These are phyloP conservation scores for Lachnellula arida DNA, from an alignment of 2,329 filamentous ascomycete species.

Conservation along the genomic window DNA sequence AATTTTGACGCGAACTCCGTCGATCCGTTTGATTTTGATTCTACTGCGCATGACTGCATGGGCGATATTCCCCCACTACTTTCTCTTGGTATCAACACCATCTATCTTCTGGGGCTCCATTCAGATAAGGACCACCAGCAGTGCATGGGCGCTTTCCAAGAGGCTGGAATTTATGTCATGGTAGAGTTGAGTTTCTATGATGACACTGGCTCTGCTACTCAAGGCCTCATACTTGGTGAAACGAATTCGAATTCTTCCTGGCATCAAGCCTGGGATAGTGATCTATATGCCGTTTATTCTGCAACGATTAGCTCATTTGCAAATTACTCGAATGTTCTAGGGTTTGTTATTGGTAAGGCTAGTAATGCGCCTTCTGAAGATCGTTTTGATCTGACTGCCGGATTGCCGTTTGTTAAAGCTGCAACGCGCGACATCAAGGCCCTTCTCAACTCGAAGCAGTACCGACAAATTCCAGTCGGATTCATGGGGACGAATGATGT, in stretches of 20 bases:
- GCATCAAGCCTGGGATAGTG: slow-evolving; percentile 83
- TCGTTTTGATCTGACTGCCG: slow-evolving; percentile 28
- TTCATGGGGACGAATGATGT: slow-evolving; percentile 60
- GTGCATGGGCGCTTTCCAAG: slow-evolving; percentile 61
- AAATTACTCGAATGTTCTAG: slow-evolving; percentile 61
- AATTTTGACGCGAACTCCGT: too few relatives aligned
- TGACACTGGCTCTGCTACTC: not conserved
- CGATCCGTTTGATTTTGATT: slow-evolving; percentile 58
- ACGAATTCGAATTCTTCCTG: too few relatives aligned
- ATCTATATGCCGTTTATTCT: slow-evolving; percentile 54
- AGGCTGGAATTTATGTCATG: slow-evolving; percentile 76
- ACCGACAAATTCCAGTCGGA: slow-evolving; percentile 48
- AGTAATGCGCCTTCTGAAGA: too few relatives aligned
- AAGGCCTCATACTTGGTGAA: too few relatives aligned
- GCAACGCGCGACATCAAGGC: slow-evolving; percentile 50
- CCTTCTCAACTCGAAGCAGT: slow-evolving; percentile 42
- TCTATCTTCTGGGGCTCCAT: slow-evolving; percentile 67
- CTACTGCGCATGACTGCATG: slow-evolving; percentile 46
- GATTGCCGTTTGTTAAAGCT: slow-evolving; percentile 51
- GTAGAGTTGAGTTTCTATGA: slow-evolving; percentile 55
- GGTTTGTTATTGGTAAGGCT: slow-evolving; percentile 56
- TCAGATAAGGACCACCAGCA: slow-evolving; percentile 61
- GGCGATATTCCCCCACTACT: slow-evolving; percentile 61
- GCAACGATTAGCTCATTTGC: slow-evolving; percentile 55
- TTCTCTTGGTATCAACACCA: slow-evolving; percentile 62